These are phyloP conservation scores for Ceratocystis alfenasii DNA, from an alignment of 2,329 filamentous ascomycete species.

Conservation along the genomic window DNA sequence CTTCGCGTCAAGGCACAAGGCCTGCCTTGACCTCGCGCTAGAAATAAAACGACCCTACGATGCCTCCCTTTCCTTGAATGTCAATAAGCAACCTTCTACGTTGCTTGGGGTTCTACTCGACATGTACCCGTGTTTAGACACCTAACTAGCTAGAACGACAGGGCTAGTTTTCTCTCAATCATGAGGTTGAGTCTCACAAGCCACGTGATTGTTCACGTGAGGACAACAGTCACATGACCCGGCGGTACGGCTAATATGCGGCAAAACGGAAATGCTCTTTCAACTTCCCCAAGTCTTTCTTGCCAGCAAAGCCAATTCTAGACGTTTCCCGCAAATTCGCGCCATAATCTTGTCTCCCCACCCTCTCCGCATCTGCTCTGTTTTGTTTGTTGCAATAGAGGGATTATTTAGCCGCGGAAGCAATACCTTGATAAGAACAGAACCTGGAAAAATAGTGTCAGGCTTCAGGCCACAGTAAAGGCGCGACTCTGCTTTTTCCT, in stretches of 20 bases:
- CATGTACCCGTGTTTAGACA: no score
- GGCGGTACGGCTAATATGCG: background rate
- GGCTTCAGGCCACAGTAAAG: background rate
- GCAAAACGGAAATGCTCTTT: background rate
- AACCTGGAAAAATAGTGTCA: background rate
- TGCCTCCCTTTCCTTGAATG: no score
- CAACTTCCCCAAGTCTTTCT: background rate
- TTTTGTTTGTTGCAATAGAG: background rate
- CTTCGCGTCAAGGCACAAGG: no score
- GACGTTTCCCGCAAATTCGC: background rate
- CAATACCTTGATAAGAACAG: background rate
- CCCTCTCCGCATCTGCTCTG: background rate
- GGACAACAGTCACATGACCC: background rate
- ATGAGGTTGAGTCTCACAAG: constrained; percentile 11
- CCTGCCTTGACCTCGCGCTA: no score
- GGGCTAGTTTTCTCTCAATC: no score
- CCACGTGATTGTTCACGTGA: constrained; percentile 1
- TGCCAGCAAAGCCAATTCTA: background rate
- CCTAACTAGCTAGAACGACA: no score
- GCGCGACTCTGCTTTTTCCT: background rate
- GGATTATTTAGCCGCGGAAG: background rate
- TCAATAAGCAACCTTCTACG: no score
- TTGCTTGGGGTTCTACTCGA: no score
- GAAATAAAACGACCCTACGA: no score
- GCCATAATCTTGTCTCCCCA: background rate